Base-by-base conservation (phyloP, 371 early-diverging fungal species). In the Funneliformis caledonium region DNA sequence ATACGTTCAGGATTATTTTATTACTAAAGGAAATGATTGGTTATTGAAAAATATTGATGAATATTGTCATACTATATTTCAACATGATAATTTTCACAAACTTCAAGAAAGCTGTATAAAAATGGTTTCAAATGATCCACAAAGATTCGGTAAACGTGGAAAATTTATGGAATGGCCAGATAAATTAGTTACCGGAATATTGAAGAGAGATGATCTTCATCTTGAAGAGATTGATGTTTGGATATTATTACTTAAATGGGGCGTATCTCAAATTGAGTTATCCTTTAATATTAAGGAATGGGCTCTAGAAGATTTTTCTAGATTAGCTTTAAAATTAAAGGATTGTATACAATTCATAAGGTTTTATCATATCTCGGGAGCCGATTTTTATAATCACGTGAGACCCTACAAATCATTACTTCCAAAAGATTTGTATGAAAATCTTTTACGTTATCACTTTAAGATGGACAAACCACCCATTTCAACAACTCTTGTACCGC, bases 201-300 rank as follows among this genome's bases (percentile, higher is more conserved):
- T 79, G 22, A 31, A 70, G 12, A 31, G 80, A 22, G 67, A 79
- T 70, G 69, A 70, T 10, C 19, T 79, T 11, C 42, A 52, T n/a
- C 22, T 79, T 33, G 72, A 79, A n/a, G 80, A 79, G 31, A 67
- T 79, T 45, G 60, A 79, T 43, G 33, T 79, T 43, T 79, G 80
- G 80, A 50, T 70, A 59, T 8, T 37, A 43, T 33, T 79, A 26
- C 26, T 79, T 56, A 48, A 19, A 52, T 79, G 80, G 80, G 80
- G 80, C n/a, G 16, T n/a, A 12, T 43, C 33, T 11, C 80, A 79
- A 59, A 42, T 26, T 69, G 16, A 16, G 12, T 16, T n/a, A 48
- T 16, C 56, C n/a, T 42, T 50, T 42, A 33, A 42, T 56, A 2
- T 37, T 43, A 11, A 22, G 5, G 9, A 59, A 6, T 80, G 80